Percentiles rank a stretch among this genome's conserved stretches.
phyloP scores from a whole-genome alignment of 2,329 filamentous ascomycete genomes.

The Fusarium cicatricum region DNA sequence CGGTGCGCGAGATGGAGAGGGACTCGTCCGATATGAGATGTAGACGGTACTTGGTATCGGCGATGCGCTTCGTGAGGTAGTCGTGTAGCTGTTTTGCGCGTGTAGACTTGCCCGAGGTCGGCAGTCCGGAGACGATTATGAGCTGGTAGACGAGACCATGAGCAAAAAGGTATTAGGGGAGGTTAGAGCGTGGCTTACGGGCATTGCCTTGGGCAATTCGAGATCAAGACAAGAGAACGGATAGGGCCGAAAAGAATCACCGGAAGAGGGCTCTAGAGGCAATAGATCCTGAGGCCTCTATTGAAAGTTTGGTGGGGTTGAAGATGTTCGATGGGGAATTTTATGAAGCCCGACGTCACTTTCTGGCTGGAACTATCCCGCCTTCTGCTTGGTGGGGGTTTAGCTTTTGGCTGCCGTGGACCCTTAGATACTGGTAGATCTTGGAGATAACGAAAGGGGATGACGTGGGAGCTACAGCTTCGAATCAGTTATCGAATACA shows the following conservation, averaged over 20 bases:
- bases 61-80: constrained; percentile 68
- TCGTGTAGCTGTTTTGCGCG: constrained; percentile 71
- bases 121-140: constrained; percentile 72
- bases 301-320: constrained; percentile 4
- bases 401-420: neutral
- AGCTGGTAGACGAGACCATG: constrained; percentile 54
- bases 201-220: constrained; percentile 31
- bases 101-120: constrained; percentile 73
- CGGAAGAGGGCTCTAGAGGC: too few relatives aligned
- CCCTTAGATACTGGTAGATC: constrained; percentile 12
- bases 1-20: constrained; percentile 72
- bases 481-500: neutral
- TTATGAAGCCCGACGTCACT: constrained; percentile 28
- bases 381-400: constrained; percentile 9
- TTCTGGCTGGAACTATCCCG: too few relatives aligned
- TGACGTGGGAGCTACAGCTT: neutral
- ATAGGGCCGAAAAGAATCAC: too few relatives aligned
- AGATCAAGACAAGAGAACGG: neutral
- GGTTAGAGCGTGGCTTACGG: constrained; percentile 26
- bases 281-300: neutral
- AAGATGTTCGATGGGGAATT: constrained; percentile 20
- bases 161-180: constrained; percentile 15
- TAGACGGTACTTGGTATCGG: constrained; percentile 64
- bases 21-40: constrained; percentile 79
- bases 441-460: neutral